Evolutionary conservation across 192 early-diverging fungal species (phyloP), one percentile per base, ranked within the genome.

Genomic region (Coemansia sp.): DNA sequence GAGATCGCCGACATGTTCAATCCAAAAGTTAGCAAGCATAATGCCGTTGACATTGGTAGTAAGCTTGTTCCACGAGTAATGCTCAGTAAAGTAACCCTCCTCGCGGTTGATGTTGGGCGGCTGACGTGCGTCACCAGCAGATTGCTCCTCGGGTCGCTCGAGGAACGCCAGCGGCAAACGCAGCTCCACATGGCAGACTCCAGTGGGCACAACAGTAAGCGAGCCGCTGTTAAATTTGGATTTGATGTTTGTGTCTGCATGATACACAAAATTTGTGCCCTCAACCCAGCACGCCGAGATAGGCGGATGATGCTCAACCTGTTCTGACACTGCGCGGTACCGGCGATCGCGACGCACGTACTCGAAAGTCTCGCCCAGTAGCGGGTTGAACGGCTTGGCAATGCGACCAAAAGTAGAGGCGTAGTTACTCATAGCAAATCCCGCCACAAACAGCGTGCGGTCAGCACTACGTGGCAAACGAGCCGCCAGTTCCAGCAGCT

Each of bases 311-410:
- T 95, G 93, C 41, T 84, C 85, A 7, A 95, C 93, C 72, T 95
- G 93, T 73, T 95, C 93, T 0, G 91, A 91, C 49, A 95, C 55
- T 65, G 91, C 92, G 21, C 93, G 84, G 69, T 86, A 93, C 69
- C 82, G 72, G 54, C 90, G 91, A 64, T 95, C 92, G 19, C 83
- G 76, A 24, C 87, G 76, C 48, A 93, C 88, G 54, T 92, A 86
- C 83, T 95, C 93, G 64, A 85, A 95, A 1, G 93, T 95, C 70
- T 95, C 93, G 38, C 93, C 93, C 75, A 95, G 76, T 56, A 95
- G 64, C 9, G 93, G 92, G 71, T 95, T 95, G 79, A 95, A 95
- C 2, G 93, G 93, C 77, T 95, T 95, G 44, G 86, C 87, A n/a
- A 89, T 83, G 31, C 93, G 82, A 2, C 90, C 89, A 48, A 88